Base-by-base conservation (phyloP, 345 rosid genomes). In the Cochlearia excelsa region DNA sequence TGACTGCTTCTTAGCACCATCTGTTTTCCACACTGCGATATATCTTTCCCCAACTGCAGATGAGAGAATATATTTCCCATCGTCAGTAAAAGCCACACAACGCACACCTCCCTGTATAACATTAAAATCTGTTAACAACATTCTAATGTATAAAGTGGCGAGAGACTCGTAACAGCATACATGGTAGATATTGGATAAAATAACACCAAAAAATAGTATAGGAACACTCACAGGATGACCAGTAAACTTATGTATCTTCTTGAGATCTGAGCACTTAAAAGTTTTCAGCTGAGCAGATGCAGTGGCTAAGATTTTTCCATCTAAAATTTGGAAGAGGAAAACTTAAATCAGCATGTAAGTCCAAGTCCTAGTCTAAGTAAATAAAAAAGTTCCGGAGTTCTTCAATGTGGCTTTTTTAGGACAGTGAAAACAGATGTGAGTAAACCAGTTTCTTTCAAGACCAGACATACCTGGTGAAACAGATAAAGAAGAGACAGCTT, bases 201-300 rank as follows among this genome's bases (percentile, higher is more conserved):
- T 26, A 41, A 45, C 8, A 29, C 42, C 0, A 1, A 6, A 0
- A 11, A 30, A 28, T 16, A 26, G 57, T 35, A 26, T 6, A 40
- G 37, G 43, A n/a, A n/a, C 33, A 82, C 95, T 84, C 83, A 87
- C 95, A 42, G 98, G 95, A 71, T 89, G 98, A 62, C 97, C 98
- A 59, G 89, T 70, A 74, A 89, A 92, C 75, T 88, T 89, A 74
- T 89, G 95, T 38, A 80, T 76, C 73, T 86, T 92, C 67, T 83
- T 82, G 73, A 76, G 89, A 72, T 85, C 77, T 7, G 83, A 67
- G 74, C 90, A 87, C 72, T 73, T 75, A 66, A 82, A 80, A 56
- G 79, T 75, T 75, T 77, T 93, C 75, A 93, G 57, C 65, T 89
- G 91, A 29, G 85, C 81, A 66, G 95, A 82, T 28, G 99, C 97